These are phyloP conservation scores for Rosa multiflora DNA, from an alignment of 306 rosid species.

Conservation along the genomic window DNA sequence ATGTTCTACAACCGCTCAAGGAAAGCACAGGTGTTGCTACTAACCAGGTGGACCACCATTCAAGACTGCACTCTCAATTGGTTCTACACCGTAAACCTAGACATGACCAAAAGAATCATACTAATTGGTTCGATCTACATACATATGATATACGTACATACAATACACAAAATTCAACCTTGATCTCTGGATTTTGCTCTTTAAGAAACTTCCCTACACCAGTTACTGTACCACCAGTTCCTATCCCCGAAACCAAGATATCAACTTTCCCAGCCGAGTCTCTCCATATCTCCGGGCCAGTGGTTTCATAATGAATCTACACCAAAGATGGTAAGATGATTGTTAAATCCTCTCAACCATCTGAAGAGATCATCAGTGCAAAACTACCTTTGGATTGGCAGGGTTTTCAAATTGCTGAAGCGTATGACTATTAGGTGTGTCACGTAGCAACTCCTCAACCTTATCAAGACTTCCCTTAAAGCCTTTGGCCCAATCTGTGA, in stretches of 20 bases:
- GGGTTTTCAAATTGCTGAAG: slow-evolving; percentile 66
- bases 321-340: not conserved
- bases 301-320: slow-evolving; percentile 84
- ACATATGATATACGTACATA: not conserved
- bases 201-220: slow-evolving; percentile 77
- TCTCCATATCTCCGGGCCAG: slow-evolving; percentile 93
- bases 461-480: slow-evolving; percentile 44
- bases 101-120: slow-evolving; percentile 29
- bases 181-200: slow-evolving; percentile 66
- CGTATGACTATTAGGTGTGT: slow-evolving; percentile 50
- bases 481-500: slow-evolving; percentile 68
- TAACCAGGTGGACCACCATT: slow-evolving; percentile 79
- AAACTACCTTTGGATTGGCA: slow-evolving; percentile 59
- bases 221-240: slow-evolving; percentile 80
- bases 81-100: slow-evolving; percentile 80
- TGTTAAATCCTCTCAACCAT: slow-evolving; percentile 4
- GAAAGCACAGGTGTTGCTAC: slow-evolving; percentile 37
- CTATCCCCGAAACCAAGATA: slow-evolving; percentile 69
- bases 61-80: slow-evolving; percentile 73
- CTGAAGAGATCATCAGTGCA: slow-evolving; percentile 2
- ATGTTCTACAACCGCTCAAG: slow-evolving; percentile 23
- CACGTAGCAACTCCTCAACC: slow-evolving; percentile 47
- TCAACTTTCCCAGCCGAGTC: slow-evolving; percentile 69
- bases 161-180: slow-evolving; percentile 41
- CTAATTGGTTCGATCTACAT: not conserved